A percentile compares a stretch with the other conserved stretches of the same genome.
phyloP scores from a whole-genome alignment of 768 basidiomycete species.

The Russula brevipes region DNA sequence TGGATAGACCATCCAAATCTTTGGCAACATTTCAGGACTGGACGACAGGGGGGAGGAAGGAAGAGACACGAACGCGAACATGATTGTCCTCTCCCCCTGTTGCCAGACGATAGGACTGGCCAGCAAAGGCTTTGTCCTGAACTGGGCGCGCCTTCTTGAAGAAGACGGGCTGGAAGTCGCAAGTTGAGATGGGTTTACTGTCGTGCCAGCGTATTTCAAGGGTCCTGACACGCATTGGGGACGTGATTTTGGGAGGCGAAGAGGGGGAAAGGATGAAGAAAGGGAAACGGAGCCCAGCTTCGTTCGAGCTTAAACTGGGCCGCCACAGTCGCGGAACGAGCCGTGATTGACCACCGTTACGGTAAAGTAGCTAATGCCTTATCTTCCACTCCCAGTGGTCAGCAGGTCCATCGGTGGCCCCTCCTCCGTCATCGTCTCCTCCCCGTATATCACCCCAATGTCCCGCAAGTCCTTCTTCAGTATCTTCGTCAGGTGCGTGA shows the following conservation, averaged over 20 bases:
- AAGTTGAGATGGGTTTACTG: slow-evolving; percentile 90
- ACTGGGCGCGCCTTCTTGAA: slow-evolving; percentile 75
- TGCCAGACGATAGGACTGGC: slow-evolving; percentile 83
- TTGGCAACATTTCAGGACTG: not conserved
- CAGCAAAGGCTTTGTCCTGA: slow-evolving; percentile 51
- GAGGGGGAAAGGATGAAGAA: not conserved
- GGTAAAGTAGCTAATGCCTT: not conserved
- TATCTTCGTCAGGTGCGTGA: slow-evolving; percentile 75
- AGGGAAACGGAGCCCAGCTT: not conserved
- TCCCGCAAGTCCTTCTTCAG: slow-evolving; percentile 55
- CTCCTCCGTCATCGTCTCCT: slow-evolving; percentile 18
- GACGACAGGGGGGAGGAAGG: not conserved
- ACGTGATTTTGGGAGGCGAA: slow-evolving; percentile 15
- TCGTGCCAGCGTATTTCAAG: slow-evolving; percentile 97
- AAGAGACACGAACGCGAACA: slow-evolving; percentile 69
- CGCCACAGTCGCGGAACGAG: slow-evolving; percentile 3
- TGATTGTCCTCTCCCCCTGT: slow-evolving; percentile 97
- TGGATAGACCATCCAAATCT: slow-evolving; percentile 95
- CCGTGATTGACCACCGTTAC: not conserved
- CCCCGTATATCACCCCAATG: slow-evolving; percentile 24
- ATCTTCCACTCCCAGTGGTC: not conserved
- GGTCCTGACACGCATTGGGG: slow-evolving; percentile 75
- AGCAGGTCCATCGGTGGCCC: slow-evolving; percentile 5
- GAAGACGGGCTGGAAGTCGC: slow-evolving; percentile 87
- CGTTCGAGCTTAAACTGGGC: slow-evolving; percentile 11